phyloP scores from a whole-genome alignment of 805 yeast genomes.

The Huiozyma sinensis region DNA sequence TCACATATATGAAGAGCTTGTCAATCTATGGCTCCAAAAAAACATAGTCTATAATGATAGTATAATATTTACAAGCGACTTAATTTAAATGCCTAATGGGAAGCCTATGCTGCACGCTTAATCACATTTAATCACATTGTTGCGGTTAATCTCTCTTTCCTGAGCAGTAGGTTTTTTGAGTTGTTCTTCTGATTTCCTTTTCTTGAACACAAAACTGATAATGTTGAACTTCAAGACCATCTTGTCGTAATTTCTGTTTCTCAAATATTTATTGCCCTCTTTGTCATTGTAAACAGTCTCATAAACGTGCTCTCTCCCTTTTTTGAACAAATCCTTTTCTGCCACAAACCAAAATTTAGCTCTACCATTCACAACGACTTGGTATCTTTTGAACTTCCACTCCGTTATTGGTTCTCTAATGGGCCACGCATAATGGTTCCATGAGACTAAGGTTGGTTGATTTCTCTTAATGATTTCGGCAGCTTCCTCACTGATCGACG shows the following conservation, averaged over 20 bases:
- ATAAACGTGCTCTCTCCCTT: slow-evolving; percentile 29
- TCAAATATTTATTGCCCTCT: slow-evolving; percentile 34
- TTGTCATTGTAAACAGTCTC: slow-evolving; percentile 27
- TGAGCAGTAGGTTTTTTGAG: background rate
- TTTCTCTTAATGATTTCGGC: slow-evolving; percentile 40
- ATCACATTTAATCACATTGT: no score
- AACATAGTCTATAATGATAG: background rate
- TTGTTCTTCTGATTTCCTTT: slow-evolving; percentile 1
- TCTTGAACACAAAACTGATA: slow-evolving; percentile 33
- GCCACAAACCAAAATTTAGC: slow-evolving; percentile 39
- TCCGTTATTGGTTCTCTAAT: slow-evolving; percentile 28
- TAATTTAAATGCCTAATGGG: background rate
- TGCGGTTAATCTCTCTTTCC: background rate
- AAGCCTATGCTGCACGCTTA: no score
- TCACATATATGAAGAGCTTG: slow-evolving; percentile 43
- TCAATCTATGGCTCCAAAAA: slow-evolving; percentile 14
- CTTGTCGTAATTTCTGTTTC: slow-evolving; percentile 35
- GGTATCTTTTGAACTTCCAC: slow-evolving; percentile 34
- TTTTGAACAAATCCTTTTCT: slow-evolving; percentile 28
- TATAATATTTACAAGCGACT: background rate
- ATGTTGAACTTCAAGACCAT: slow-evolving; percentile 44
- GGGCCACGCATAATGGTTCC: slow-evolving; percentile 54
- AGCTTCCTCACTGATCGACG: slow-evolving; percentile 73
- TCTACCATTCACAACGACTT: slow-evolving; percentile 67
- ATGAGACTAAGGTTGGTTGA: slow-evolving; percentile 9